phyloP scores from a whole-genome alignment of 2,329 filamentous ascomycete species.

The Xylariaceae sp. region DNA sequence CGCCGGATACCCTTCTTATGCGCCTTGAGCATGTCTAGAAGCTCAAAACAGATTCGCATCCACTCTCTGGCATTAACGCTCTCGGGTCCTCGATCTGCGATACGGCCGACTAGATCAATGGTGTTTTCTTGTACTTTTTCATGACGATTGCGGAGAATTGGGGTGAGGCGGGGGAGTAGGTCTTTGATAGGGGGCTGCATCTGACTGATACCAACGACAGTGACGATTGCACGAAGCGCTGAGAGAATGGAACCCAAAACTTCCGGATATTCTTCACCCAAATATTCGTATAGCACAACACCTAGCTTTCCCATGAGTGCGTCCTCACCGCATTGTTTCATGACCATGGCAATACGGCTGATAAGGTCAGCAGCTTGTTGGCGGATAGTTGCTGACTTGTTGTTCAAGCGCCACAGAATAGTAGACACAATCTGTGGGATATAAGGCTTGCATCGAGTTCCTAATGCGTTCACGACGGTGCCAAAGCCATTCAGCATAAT shows the following conservation, averaged over 20 bases:
- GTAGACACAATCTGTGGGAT: conserved; percentile 95
- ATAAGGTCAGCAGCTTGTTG: conserved; percentile 97
- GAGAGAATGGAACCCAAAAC: conserved; percentile 95
- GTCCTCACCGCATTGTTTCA: conserved; percentile 98
- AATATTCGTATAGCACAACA: conserved; percentile 92
- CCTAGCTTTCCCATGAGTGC: conserved; percentile 93
- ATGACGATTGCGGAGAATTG: conserved; percentile 96
- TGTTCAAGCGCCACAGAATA: conserved; percentile 94
- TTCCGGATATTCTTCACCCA: conserved; percentile 97
- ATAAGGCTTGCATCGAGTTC: conserved; percentile 91
- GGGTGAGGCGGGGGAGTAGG: conserved; percentile 86
- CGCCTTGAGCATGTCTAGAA: conserved; percentile 98
- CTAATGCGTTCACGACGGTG: conserved; percentile 92
- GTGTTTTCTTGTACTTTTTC: conserved; percentile 99
- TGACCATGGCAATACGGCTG: conserved; percentile 94
- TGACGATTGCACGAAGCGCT: conserved; percentile 91
- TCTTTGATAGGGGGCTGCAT: conserved; percentile 99
- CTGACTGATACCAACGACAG: conserved; percentile 93
- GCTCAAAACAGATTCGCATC: conserved; percentile 99
- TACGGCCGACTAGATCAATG: conserved; percentile 95
- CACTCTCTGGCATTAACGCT: conserved; percentile 96
- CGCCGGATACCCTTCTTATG: conserved; percentile 99
- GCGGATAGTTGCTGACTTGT: conserved; percentile 93
- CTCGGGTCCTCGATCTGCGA: conserved; percentile 93
- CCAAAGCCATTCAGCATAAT: conserved; percentile 97